A percentile compares a stretch with the other conserved stretches of the same genome.
Conservation (phyloP, 495 filamentous ascomycete species). For the Aspergillus heteromorphus region DNA sequence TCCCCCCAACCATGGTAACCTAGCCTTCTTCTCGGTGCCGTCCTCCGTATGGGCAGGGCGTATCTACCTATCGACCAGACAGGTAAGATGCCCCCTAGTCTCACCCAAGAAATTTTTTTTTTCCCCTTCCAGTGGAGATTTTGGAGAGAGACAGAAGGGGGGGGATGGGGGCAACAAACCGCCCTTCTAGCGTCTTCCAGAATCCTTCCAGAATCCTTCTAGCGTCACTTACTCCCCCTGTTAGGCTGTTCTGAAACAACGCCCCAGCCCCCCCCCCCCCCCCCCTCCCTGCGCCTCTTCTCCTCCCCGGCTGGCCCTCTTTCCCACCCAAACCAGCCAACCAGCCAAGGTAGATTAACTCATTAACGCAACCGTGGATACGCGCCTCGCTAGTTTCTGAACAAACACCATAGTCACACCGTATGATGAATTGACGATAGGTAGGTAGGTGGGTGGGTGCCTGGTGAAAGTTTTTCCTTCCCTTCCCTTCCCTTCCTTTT, state of each 20-base stretch:
- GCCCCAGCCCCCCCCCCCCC: not conserved
- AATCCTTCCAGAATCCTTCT: conserved; percentile 35
- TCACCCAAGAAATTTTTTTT: not conserved
- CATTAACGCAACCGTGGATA: conserved; percentile 10
- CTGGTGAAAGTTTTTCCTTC: too few species aligned
- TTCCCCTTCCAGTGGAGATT: not conserved
- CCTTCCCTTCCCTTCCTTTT: not conserved
- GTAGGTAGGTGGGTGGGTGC: not conserved
- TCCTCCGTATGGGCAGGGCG: too few species aligned
- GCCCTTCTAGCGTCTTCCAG: conserved; percentile 30
- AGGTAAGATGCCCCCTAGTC: not conserved
- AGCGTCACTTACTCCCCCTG: conserved; percentile 8
- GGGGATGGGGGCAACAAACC: too few species aligned
- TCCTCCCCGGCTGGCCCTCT: too few species aligned
- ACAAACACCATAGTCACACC: not conserved
- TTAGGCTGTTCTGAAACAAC: not conserved
- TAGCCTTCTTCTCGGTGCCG: not conserved
- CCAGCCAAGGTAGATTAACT: conserved; percentile 7
- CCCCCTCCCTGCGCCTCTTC: too few species aligned
- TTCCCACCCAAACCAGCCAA: not conserved
- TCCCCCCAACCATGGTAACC: not conserved
- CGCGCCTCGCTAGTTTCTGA: not conserved
- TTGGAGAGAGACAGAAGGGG: not conserved
- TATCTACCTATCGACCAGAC: too few species aligned
- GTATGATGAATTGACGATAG: not conserved